A percentile compares a stretch with the other conserved stretches of the same genome.
These are phyloP conservation scores for Suillus occidentalis DNA, from an alignment of 768 basidiomycete species.

Conservation along the genomic window DNA sequence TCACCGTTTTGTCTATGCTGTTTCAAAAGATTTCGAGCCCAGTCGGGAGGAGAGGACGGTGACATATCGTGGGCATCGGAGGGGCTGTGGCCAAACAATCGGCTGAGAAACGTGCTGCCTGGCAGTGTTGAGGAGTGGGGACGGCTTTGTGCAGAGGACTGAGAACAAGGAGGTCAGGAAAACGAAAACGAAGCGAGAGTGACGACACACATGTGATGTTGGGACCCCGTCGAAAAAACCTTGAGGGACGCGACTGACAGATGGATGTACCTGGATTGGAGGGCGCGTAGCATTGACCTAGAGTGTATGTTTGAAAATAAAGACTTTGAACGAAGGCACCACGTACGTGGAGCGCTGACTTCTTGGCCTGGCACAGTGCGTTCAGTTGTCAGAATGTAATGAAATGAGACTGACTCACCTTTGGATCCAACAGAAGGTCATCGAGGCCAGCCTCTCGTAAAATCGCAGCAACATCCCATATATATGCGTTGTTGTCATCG, in stretches of 20 bases:
- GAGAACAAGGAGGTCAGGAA: background rate
- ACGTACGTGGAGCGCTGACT: background rate
- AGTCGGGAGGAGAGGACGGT: no score
- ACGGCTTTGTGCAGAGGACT: background rate
- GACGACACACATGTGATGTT: background rate
- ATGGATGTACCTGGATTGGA: background rate
- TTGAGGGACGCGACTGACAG: background rate
- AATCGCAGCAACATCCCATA: background rate
- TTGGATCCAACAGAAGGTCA: no score
- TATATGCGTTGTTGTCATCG: background rate
- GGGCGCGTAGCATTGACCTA: background rate
- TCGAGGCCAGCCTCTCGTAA: no score
- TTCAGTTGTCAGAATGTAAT: background rate
- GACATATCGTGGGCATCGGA: no score
- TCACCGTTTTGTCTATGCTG: no score
- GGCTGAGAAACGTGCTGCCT: no score
- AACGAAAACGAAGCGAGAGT: background rate
- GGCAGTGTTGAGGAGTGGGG: no score
- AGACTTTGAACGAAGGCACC: background rate
- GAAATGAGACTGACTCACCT: no score
- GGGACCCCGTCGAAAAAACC: background rate
- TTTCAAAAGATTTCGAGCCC: no score
- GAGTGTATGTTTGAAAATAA: background rate
- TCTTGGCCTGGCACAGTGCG: background rate
- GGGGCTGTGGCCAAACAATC: no score